Evolutionary conservation across 192 early-diverging fungal species (phyloP).

Genomic region (Backusella mclennaniae): DNA sequence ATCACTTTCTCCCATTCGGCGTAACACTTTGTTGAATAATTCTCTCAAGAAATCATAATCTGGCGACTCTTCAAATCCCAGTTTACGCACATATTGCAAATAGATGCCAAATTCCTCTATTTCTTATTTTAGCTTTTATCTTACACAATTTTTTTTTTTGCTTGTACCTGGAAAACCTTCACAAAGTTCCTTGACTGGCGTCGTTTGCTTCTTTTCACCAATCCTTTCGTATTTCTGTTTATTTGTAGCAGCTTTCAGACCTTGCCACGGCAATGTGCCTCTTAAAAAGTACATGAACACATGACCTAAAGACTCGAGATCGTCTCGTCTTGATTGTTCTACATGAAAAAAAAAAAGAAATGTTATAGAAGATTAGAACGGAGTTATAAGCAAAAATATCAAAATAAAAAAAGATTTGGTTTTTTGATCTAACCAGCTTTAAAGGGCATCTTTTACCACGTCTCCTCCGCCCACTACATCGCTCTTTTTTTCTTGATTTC

Average conservation of each 20-base stretch:
- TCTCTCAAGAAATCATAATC: conserved; percentile 93
- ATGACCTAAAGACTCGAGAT: conserved; percentile 96
- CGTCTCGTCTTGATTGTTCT: conserved; percentile 98
- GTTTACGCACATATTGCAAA: conserved; percentile 84
- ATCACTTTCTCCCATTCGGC: conserved; percentile 70
- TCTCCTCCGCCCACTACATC: neutral
- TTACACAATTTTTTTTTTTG: neutral
- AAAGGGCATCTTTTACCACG: neutral
- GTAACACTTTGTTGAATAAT: conserved; percentile 78
- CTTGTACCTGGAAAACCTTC: conserved; percentile 75
- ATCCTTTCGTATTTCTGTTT: conserved; percentile 99
- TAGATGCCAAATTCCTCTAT: conserved; percentile 87
- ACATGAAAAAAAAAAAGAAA: conserved; percentile 11
- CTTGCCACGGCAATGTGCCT: conserved; percentile 95
- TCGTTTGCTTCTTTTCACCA: conserved; percentile 97
- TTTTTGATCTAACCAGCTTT: neutral
- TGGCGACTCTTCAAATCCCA: conserved; percentile 96
- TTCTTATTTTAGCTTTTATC: no score
- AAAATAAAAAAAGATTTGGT: neutral
- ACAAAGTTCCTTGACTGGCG: conserved; percentile 85
- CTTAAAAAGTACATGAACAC: conserved; percentile 98
- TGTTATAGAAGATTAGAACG: neutral
- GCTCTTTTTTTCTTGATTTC: neutral
- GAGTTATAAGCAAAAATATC: neutral
- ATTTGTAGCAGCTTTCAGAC: conserved; percentile 95